Evolutionary conservation across 495 filamentous ascomycete species (phyloP).

Genomic region (Penicillium steckii): DNA sequence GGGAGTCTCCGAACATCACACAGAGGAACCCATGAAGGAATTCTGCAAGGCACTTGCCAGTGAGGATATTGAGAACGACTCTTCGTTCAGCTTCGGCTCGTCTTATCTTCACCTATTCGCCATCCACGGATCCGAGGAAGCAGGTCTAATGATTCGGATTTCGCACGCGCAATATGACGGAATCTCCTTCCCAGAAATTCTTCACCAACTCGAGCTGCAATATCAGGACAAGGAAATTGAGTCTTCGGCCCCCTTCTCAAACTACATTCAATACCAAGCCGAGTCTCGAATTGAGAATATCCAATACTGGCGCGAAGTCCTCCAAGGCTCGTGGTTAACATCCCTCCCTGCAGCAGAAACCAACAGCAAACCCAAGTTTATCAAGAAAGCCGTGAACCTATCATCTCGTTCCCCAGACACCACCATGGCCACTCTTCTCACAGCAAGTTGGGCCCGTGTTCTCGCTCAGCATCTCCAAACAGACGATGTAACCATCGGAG

Average conservation of each 20-base stretch:
- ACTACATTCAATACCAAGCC: constrained; percentile 27
- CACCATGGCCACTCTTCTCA: constrained; percentile 54
- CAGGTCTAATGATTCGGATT: constrained; percentile 50
- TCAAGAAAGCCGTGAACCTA: constrained; percentile 28
- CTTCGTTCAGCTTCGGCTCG: constrained; percentile 52
- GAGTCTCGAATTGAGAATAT: constrained; percentile 10
- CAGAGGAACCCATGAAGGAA: constrained; percentile 31
- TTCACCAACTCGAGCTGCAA: constrained; percentile 44
- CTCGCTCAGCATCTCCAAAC: constrained; percentile 46
- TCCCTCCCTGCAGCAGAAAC: constrained; percentile 34
- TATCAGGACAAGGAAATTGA: constrained; percentile 16
- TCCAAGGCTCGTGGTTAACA: constrained; percentile 48
- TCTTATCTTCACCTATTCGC: constrained; percentile 20
- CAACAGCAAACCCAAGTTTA: constrained; percentile 30
- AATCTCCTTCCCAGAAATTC: constrained; percentile 55
- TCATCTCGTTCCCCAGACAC: constrained; percentile 29
- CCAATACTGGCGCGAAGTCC: constrained; percentile 48
- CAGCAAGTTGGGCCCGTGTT: constrained; percentile 57
- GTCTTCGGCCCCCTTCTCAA: constrained; percentile 35
- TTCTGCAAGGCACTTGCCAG: constrained; percentile 36
- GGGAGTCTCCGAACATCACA: constrained; percentile 33
- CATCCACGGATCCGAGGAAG: constrained; percentile 37
- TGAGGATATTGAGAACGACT: constrained; percentile 3
- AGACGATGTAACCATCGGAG: constrained; percentile 56
- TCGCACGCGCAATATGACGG: constrained; percentile 69